Conservation (phyloP, 371 early-diverging fungal genomes). For the Conidiobolus incongruus region DNA sequence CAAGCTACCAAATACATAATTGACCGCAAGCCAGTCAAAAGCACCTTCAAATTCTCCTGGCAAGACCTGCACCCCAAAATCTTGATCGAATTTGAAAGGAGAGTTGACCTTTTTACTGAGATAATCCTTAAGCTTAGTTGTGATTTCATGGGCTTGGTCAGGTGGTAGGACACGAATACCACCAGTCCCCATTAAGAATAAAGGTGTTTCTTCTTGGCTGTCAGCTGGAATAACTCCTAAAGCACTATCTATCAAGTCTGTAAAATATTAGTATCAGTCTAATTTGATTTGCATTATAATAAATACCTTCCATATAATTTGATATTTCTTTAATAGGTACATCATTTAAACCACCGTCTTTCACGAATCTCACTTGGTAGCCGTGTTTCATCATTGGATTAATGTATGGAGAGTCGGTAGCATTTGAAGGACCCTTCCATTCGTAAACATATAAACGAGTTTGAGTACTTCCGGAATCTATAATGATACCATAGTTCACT, state of each 20-base stretch:
- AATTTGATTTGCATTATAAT: too few species aligned
- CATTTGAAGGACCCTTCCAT: slow-evolving; percentile 1
- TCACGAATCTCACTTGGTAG: background rate
- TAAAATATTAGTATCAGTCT: too few species aligned
- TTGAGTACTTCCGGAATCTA: slow-evolving; percentile 3
- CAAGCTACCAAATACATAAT: background rate
- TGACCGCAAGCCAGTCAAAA: slow-evolving; percentile 3
- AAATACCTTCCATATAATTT: background rate
- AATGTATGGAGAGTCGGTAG: background rate
- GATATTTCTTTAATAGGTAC: background rate
- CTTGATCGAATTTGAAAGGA: slow-evolving; percentile 2
- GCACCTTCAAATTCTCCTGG: slow-evolving; percentile 5
- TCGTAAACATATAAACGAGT: slow-evolving; percentile 1
- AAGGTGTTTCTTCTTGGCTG: background rate
- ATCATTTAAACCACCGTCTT: slow-evolving; percentile 1
- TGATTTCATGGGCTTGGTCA: background rate
- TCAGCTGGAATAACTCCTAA: background rate
- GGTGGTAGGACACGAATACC: background rate
- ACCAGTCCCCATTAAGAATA: slow-evolving; percentile 1
- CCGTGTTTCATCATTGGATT: background rate
- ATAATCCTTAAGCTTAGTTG: background rate
- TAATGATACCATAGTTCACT: slow-evolving; percentile 2
- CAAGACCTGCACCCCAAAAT: slow-evolving; percentile 2
- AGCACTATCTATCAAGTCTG: slow-evolving; percentile 1
- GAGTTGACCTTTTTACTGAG: background rate